These are phyloP conservation scores for Wakefieldia striispora DNA, from an alignment of 768 basidiomycete species.

Conservation along the genomic window DNA sequence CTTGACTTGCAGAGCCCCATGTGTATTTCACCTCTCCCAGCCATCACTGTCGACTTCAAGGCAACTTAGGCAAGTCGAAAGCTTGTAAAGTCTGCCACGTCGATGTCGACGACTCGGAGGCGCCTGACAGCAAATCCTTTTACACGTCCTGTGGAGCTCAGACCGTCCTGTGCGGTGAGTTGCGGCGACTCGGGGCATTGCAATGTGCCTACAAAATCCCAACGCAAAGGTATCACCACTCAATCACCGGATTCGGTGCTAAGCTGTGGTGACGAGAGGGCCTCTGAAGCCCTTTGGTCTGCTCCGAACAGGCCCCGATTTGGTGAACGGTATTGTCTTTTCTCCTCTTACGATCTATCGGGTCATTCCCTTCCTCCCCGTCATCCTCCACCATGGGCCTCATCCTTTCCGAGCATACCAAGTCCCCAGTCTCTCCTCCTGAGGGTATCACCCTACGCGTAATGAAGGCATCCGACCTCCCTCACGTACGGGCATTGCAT, in stretches of 20 bases:
- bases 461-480: slow-evolving; percentile 30
- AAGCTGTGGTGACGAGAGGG: not conserved
- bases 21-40: not conserved
- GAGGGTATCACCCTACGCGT: slow-evolving; percentile 18
- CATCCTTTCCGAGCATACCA: not conserved
- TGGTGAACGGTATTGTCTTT: not conserved
- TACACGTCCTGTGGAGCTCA: too few species aligned
- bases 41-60: not conserved
- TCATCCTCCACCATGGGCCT: slow-evolving; percentile 6
- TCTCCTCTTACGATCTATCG: not conserved
- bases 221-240: too few species aligned
- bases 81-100: not conserved
- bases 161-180: too few species aligned
- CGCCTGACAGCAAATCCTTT: too few species aligned
- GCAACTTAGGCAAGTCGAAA: not conserved
- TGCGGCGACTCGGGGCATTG: too few species aligned
- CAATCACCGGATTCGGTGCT: not conserved
- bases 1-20: too few species aligned
- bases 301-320: slow-evolving; percentile 21
- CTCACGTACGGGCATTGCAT: slow-evolving; percentile 26
- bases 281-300: not conserved
- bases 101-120: too few species aligned
- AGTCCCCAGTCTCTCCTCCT: not conserved
- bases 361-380: not conserved
- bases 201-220: too few species aligned